Evolutionary conservation across 108 stramenopile genomes (phyloP).

Genomic region (Fistulifera pelliculosa): DNA sequence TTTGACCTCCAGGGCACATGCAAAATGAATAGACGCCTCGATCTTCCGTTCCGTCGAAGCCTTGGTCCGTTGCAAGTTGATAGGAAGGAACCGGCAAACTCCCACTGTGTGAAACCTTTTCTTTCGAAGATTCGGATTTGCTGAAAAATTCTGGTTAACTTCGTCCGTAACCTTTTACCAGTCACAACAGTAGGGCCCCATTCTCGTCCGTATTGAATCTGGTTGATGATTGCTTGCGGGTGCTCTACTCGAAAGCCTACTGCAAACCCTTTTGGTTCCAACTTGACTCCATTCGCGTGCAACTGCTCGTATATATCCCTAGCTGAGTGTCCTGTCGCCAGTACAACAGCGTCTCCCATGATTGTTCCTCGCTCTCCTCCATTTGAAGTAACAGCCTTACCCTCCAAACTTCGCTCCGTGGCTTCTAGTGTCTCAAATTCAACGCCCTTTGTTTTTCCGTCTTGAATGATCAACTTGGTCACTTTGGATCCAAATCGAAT

Average conservation of each 20-base stretch:
- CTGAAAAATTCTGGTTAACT: constrained; percentile 49
- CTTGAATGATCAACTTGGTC: constrained; percentile 41
- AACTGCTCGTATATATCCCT: constrained; percentile 85
- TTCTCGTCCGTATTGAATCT: constrained; percentile 80
- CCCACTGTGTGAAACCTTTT: constrained; percentile 13
- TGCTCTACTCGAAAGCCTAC: constrained; percentile 93
- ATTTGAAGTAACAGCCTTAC: neutral
- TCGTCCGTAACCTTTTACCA: constrained; percentile 55
- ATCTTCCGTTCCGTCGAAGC: constrained; percentile 47
- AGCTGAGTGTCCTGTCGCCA: constrained; percentile 91
- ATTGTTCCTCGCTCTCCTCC: constrained; percentile 10
- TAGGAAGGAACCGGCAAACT: constrained; percentile 83
- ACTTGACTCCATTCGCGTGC: constrained; percentile 44
- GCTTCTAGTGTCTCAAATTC: constrained; percentile 16
- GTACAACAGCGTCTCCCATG: constrained; percentile 63
- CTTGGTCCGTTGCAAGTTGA: constrained; percentile 77
- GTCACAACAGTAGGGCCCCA: constrained; percentile 67
- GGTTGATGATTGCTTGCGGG: constrained; percentile 81
- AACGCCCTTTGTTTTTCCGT: constrained; percentile 27
- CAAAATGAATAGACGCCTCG: constrained; percentile 39
- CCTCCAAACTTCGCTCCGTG: constrained; percentile 12
- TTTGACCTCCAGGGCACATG: constrained; percentile 70
- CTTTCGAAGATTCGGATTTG: neutral
- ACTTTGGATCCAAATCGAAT: constrained; percentile 78
- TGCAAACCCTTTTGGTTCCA: constrained; percentile 92